These are phyloP conservation scores for Salix viminalis DNA, from an alignment of 345 rosid species.

Conservation along the genomic window DNA sequence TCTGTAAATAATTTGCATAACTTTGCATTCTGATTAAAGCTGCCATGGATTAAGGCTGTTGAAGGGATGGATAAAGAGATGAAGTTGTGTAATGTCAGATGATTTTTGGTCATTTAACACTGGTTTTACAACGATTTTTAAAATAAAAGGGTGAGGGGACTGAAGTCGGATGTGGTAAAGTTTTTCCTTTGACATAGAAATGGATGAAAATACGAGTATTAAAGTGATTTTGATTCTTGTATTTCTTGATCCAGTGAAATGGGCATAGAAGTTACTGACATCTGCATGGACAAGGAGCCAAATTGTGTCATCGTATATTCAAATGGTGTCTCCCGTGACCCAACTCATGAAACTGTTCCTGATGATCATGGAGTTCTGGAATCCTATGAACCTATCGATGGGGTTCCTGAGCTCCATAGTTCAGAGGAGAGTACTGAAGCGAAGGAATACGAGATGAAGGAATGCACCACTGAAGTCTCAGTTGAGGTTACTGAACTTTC, in stretches of 20 bases:
- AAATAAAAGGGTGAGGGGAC: not conserved
- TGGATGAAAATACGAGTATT: not conserved
- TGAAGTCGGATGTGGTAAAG: not conserved
- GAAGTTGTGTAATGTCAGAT: conserved; percentile 1
- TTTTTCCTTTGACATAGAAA: not conserved
- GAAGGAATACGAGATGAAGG: conserved; percentile 77
- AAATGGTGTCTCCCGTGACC: conserved; percentile 41
- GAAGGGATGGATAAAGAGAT: not conserved
- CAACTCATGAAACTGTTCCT: conserved; percentile 39
- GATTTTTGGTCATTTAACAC: conserved; percentile 9
- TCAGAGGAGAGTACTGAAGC: conserved; percentile 55
- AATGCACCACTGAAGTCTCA: conserved; percentile 58
- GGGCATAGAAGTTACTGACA: conserved; percentile 55
- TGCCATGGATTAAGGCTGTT: not conserved
- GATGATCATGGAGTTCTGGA: conserved; percentile 35
- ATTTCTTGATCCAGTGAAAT: conserved; percentile 33
- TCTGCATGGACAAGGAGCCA: conserved; percentile 80
- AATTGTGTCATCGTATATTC: conserved; percentile 51
- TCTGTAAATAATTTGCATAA: conserved; percentile 9
- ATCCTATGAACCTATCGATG: conserved; percentile 42
- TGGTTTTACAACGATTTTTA: not conserved
- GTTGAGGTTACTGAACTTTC: conserved; percentile 35
- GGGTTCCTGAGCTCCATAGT: conserved; percentile 38
- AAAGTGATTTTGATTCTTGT: conserved; percentile 4
- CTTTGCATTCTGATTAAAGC: conserved; percentile 10